phyloP scores from a whole-genome alignment of 805 yeast genomes.

The Spencermartinsiella europaea region DNA sequence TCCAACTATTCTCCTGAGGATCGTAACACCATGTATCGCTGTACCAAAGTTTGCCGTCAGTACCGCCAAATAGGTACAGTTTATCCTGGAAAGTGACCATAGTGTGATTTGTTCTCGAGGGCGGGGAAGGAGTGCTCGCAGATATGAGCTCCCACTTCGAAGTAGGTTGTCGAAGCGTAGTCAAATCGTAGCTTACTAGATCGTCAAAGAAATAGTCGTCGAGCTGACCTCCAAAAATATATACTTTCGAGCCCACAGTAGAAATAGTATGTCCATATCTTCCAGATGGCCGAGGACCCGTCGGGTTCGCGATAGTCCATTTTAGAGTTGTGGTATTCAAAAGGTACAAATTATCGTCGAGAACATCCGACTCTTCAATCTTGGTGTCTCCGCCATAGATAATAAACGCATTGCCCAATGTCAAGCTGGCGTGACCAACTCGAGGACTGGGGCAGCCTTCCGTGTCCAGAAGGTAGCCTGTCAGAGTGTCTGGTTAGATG shows the following conservation, averaged over 20 bases:
- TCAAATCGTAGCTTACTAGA: slow-evolving; percentile 77
- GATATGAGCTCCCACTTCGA: slow-evolving; percentile 78
- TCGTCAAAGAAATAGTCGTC: slow-evolving; percentile 80
- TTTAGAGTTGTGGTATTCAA: slow-evolving; percentile 72
- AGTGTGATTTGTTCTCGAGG: slow-evolving; percentile 86
- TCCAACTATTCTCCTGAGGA: slow-evolving; percentile 65
- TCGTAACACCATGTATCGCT: slow-evolving; percentile 81
- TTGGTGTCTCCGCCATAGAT: slow-evolving; percentile 95
- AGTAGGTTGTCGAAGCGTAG: slow-evolving; percentile 74
- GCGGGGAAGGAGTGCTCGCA: slow-evolving; percentile 50
- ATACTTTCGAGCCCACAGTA: slow-evolving; percentile 58
- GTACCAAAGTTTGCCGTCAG: slow-evolving; percentile 63
- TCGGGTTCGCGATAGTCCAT: slow-evolving; percentile 75
- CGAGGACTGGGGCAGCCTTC: slow-evolving; percentile 90
- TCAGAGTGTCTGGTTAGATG: slow-evolving; percentile 29
- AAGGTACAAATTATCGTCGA: slow-evolving; percentile 86
- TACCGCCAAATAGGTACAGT: slow-evolving; percentile 89
- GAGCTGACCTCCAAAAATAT: slow-evolving; percentile 92
- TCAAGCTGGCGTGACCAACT: slow-evolving; percentile 89
- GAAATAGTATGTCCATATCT: slow-evolving; percentile 93
- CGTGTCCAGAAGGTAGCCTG: slow-evolving; percentile 57
- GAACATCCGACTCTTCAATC: slow-evolving; percentile 57
- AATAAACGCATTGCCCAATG: slow-evolving; percentile 92
- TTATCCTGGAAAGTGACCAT: slow-evolving; percentile 76
- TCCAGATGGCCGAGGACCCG: slow-evolving; percentile 77